Conservation (phyloP, 306 rosid species). For the Clitoria ternatea region DNA sequence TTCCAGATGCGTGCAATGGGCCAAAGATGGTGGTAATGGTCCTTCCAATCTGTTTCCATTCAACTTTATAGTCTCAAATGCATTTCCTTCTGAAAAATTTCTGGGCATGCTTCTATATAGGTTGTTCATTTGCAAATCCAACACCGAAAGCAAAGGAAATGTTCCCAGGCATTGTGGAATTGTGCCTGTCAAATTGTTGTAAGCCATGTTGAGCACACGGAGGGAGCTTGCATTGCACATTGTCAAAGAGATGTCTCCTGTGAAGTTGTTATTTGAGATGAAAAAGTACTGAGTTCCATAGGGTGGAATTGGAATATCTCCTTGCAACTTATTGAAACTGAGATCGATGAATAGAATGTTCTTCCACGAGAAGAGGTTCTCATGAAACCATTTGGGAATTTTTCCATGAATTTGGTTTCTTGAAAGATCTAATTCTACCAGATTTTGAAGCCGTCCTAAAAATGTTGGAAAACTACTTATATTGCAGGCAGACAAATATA, state of each 20-base stretch:
- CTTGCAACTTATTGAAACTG: slow-evolving; percentile 24
- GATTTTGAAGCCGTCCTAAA: not conserved
- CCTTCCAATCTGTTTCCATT: slow-evolving; percentile 32
- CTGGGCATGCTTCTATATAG: slow-evolving; percentile 19
- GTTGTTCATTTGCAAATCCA: slow-evolving; percentile 28
- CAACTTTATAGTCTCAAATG: slow-evolving; percentile 12
- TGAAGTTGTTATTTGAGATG: slow-evolving; percentile 28
- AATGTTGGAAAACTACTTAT: slow-evolving; percentile 13
- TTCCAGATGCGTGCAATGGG: not conserved
- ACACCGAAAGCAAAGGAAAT: not conserved
- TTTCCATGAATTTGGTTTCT: not conserved
- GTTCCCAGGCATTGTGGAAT: slow-evolving; percentile 28
- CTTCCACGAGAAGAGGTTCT: not conserved
- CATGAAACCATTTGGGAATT: slow-evolving; percentile 22
- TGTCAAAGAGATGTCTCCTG: not conserved
- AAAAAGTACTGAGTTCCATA: not conserved
- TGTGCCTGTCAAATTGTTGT: not conserved
- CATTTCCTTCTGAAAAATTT: not conserved
- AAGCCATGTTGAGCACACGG: not conserved
- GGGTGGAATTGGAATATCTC: too few species aligned
- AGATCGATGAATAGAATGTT: rapidly evolving
- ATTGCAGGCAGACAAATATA: not conserved
- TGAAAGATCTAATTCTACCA: not conserved
- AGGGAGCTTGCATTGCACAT: slow-evolving; percentile 9
- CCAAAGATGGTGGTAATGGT: slow-evolving; percentile 17